Evolutionary conservation across 768 basidiomycete species (phyloP), one percentile per base, ranked within the genome.

Genomic region (Phylloporus sp.): DNA sequence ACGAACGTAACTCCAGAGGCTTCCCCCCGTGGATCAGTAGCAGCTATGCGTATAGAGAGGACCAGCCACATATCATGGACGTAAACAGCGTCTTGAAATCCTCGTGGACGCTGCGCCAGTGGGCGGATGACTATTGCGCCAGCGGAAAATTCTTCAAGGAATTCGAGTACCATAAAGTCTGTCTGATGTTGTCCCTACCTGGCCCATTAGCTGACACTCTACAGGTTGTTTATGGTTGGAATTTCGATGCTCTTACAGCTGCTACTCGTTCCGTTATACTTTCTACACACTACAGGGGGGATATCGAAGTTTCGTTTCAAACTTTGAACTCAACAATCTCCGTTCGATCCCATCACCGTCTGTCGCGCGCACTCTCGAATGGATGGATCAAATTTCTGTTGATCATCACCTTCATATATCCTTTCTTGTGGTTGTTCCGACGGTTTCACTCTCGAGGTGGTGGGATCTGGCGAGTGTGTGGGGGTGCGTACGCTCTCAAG

Each of bases 61-160:
- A 65, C 31, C 68, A 71, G 2, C 65, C 59, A 42, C 45, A 55
- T 26, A 12, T 63, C 16, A 70, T 60, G 63, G 52, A 59, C 26
- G 20, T 42, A 22, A 31, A 45, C 13, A 62, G 58, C 27, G 58
- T 64, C 7, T 64, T 85, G 39, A 74, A 70, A 49, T 84, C 83
- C 3, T 81, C 81, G 15, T 80, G 79, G 69, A 77, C 83, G 0
- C 63, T 91, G 38, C 73, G 86, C 28, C 76, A 85, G 52, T 93
- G 91, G 91, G 88, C 88, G 8, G 88, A 91, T 57, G 83, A 86
- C 50, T 92, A 90, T 59, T 91, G 88, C 52, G 75, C 78, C 23
- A 86, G 85, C 59, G 72, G 66, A 8, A 91, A 85, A 59, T 66
- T 76, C 15, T 71, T 92, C 55, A 92, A 91, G 65, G 89, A 91